Conservation (phyloP, 306 rosid species). For the Lathyrus aphaca region DNA sequence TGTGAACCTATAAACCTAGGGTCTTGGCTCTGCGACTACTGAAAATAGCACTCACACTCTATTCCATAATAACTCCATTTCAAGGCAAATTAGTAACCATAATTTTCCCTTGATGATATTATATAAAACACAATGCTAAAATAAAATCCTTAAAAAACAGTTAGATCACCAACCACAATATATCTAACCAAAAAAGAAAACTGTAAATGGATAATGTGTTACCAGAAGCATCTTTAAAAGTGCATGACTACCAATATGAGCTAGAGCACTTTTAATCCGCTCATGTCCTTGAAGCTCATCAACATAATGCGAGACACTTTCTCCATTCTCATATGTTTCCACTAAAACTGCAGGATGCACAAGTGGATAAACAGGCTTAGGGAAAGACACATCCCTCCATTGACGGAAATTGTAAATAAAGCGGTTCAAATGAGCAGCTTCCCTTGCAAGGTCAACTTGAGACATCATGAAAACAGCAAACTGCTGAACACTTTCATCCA, state of each 20-base stretch:
- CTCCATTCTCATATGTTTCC: slow-evolving; percentile 95
- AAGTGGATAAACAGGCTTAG: slow-evolving; percentile 94
- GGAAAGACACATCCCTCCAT: slow-evolving; percentile 96
- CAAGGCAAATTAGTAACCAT: not conserved
- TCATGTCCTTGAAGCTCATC: slow-evolving; percentile 86
- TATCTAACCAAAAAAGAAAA: not conserved
- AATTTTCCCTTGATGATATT: not conserved
- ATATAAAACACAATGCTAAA: not conserved
- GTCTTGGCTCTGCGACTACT: not conserved
- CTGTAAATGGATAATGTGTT: slow-evolving; percentile 38
- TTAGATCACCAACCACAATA: not conserved
- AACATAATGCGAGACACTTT: slow-evolving; percentile 83
- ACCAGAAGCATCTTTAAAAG: slow-evolving; percentile 99
- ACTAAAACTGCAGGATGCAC: slow-evolving; percentile 98
- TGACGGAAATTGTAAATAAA: slow-evolving; percentile 86
- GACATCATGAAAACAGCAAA: slow-evolving; percentile 99
- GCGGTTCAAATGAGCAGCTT: slow-evolving; percentile 98
- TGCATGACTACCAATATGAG: slow-evolving; percentile 97
- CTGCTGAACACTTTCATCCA: slow-evolving; percentile 98
- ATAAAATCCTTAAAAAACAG: not conserved
- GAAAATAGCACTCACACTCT: not conserved
- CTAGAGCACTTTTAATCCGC: slow-evolving; percentile 76
- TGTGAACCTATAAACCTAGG: not conserved
- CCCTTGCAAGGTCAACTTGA: slow-evolving; percentile 99
- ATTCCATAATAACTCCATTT: not conserved